Evolutionary conservation across 2,329 filamentous ascomycete species (phyloP).

Genomic region (Ophiostoma perfectum): DNA sequence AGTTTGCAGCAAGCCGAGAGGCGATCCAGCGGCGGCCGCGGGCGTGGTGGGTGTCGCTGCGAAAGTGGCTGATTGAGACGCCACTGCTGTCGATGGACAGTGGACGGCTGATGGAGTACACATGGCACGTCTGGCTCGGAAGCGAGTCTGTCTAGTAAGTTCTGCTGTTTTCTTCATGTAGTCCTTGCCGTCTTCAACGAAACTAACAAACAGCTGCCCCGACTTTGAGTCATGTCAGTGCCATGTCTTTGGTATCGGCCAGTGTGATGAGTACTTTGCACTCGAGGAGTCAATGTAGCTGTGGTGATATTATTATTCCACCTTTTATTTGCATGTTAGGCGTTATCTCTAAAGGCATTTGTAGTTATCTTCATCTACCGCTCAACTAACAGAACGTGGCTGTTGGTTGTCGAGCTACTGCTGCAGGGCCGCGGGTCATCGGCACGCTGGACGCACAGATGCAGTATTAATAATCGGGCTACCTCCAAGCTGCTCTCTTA

Average conservation of each 20-base stretch:
- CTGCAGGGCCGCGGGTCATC: background rate
- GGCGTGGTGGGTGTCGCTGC: slow-evolving; percentile 43
- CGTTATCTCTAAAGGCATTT: background rate
- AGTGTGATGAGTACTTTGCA: background rate
- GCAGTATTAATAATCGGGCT: no score
- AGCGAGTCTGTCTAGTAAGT: background rate
- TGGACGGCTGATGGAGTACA: slow-evolving; percentile 47
- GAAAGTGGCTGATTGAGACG: slow-evolving; percentile 45
- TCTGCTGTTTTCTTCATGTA: background rate
- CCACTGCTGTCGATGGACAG: slow-evolving; percentile 39
- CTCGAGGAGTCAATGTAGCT: background rate
- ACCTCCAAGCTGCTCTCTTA: no score
- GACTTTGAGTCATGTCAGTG: background rate
- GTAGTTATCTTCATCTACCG: background rate
- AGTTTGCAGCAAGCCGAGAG: slow-evolving; percentile 46
- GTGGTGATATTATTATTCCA: background rate
- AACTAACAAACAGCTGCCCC: background rate
- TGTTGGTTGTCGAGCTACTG: background rate
- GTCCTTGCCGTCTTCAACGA: background rate
- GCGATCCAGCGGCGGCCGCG: slow-evolving; percentile 38
- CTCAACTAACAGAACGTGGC: background rate
- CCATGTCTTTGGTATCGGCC: background rate
- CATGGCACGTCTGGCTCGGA: slow-evolving; percentile 46
- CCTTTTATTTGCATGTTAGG: background rate
- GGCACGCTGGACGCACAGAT: background rate